Evolutionary conservation across 345 rosid species (phyloP), one percentile per base, ranked within the genome.

Genomic region (Erysimum cheiranthoides): DNA sequence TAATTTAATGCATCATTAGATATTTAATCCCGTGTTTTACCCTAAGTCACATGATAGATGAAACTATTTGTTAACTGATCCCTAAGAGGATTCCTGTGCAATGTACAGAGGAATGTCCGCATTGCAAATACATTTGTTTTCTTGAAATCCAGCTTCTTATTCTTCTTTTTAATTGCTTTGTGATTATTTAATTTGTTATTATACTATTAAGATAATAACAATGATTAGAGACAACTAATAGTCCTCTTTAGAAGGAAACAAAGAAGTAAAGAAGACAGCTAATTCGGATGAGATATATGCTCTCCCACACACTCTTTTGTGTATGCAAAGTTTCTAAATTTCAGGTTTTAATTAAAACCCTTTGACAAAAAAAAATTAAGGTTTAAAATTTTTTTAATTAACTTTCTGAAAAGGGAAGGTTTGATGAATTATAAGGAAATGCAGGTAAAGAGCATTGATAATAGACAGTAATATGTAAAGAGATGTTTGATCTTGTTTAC

Each of bases 21-120:
- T 71, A 42, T 57, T 77, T 64, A 70, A 47, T 56, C 40, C n/a
- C 10, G 5, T 77, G 39, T 71, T 66, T 71, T 78, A 66, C 77
- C 77, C 51, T 66, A 40, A 16, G 50, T n/a, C 81, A 66, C 68
- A 49, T 66, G 64, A 66, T 50, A n/a, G 14, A 38, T 56, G 3
- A 49, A 56, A 61, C 0, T 68, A 57, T 61, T 78, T 78, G 70
- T 72, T 78, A 78, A 78, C 81, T 78, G 78, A 78, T 78, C 81
- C 81, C 81, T 73, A 78, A 72, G 78, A 42, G 70, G 78, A 78
- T 78, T 57, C 51, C 65, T 72, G 73, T 71, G 57, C 68, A 11
- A 27, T 66, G 78, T 50, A 60, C 77, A 73, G 77, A 78, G 70
- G 81, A 78, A 78, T 78, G 81, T 78, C 59, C 81, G 28, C 35